Evolutionary conservation across 179 eudicot species (phyloP).

Genomic region (Camellia oleifera): DNA sequence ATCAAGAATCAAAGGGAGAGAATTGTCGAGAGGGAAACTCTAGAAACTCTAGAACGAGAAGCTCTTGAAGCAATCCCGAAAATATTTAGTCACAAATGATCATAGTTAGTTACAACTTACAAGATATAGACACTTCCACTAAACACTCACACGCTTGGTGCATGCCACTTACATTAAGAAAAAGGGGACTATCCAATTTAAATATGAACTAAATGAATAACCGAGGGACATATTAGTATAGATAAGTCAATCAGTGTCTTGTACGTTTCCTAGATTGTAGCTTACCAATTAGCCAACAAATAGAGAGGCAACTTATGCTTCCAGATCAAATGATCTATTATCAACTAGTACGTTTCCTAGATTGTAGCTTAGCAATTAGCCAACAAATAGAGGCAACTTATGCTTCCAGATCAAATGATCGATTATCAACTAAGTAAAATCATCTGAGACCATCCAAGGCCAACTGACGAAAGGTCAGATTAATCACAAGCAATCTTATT

Average conservation of each 20-base stretch:
- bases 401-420: neutral
- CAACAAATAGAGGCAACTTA: no score
- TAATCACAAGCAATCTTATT: neutral
- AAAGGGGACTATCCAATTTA: neutral
- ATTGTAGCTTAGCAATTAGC: no score
- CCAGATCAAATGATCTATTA: neutral
- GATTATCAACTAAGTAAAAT: neutral
- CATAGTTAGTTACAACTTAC: no score
- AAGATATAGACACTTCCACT: no score
- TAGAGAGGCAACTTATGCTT: neutral
- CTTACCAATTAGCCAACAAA: no score
- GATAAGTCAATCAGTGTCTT: neutral
- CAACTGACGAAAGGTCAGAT: neutral
- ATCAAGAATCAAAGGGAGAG: no score
- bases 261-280: neutral
- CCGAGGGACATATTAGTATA: neutral
- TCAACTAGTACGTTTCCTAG: neutral
- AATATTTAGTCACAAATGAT: no score
- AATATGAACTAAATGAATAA: neutral
- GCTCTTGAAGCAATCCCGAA: no score
- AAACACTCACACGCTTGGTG: no score
- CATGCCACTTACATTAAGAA: no score
- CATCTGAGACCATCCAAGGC: neutral
- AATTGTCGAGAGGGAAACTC: no score
- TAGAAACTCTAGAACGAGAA: no score